phyloP scores from a whole-genome alignment of 768 basidiomycete species.

The Boletus barrowsii region DNA sequence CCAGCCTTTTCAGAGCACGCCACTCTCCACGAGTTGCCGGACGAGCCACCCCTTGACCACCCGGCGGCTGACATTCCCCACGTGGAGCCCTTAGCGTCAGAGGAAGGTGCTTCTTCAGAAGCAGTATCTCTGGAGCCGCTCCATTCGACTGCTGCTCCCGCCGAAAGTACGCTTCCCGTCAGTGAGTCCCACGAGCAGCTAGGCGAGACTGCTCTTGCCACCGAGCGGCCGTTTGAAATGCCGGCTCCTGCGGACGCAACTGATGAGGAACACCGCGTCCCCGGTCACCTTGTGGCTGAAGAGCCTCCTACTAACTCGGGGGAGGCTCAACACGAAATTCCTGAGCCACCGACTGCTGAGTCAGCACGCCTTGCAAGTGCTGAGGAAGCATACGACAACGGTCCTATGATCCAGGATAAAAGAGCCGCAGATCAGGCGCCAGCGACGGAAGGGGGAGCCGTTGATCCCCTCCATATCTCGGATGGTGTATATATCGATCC shows the following conservation, averaged over 20 bases:
- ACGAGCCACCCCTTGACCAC: constrained; percentile 18
- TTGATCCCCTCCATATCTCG: constrained; percentile 57
- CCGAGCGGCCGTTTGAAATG: constrained; percentile 7
- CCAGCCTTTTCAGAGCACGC: constrained; percentile 5
- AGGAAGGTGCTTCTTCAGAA: constrained; percentile 9
- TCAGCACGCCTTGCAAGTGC: constrained; percentile 2
- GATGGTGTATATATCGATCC: constrained; percentile 74
- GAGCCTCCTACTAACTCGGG: constrained; percentile 6
- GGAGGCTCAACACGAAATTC: constrained; percentile 8
- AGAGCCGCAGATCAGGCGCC: constrained; percentile 10
- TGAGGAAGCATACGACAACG: constrained; percentile 6
- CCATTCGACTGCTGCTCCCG: constrained; percentile 8
- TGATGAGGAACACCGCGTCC: constrained; percentile 5
- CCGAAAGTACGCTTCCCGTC: constrained; percentile 2
- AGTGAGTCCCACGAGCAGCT: constrained; percentile 22
- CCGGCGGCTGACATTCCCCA: constrained; percentile 12
- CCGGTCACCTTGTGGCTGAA: neutral
- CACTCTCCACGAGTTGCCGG: constrained; percentile 1
- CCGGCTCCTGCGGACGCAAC: constrained; percentile 1
- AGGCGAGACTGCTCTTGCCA: constrained; percentile 2
- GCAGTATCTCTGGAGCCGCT: neutral
- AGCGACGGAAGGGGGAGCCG: constrained; percentile 10
- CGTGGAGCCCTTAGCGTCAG: constrained; percentile 13
- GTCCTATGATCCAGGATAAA: constrained; percentile 6
- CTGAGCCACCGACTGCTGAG: constrained; percentile 9